These are phyloP conservation scores for Ustilaginoidea virens DNA, from an alignment of 2,329 filamentous ascomycete species.

Conservation along the genomic window DNA sequence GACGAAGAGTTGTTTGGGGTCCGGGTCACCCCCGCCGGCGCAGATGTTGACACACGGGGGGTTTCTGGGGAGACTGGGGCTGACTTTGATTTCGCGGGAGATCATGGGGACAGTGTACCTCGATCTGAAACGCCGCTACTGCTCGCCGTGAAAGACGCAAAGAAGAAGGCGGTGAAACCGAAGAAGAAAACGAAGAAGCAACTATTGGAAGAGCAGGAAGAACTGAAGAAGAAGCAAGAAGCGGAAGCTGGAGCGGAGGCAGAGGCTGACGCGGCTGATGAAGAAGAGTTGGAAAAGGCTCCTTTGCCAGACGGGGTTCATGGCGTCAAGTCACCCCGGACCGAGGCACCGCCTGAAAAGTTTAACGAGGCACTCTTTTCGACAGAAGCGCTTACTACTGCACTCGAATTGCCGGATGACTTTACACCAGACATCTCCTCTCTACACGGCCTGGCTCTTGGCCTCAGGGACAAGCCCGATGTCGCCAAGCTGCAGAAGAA, in stretches of 20 bases:
- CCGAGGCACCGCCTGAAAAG: conserved; percentile 32
- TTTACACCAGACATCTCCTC: conserved; percentile 30
- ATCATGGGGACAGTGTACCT: conserved; percentile 23
- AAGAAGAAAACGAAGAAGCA: conserved; percentile 74
- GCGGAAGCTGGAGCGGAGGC: no score
- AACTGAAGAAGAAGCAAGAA: conserved; percentile 40
- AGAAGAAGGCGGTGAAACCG: conserved; percentile 38
- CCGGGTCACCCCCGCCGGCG: conserved; percentile 36
- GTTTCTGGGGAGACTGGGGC: conserved; percentile 34
- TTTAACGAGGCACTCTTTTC: conserved; percentile 33
- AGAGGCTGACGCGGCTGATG: no score
- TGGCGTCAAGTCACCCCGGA: conserved; percentile 7
- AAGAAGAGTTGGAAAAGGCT: conserved; percentile 25
- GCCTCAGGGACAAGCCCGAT: conserved; percentile 32
- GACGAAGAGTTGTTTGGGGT: conserved; percentile 67
- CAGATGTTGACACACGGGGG: conserved; percentile 29
- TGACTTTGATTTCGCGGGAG: conserved; percentile 29
- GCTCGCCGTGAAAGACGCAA: conserved; percentile 30
- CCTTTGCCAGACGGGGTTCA: conserved; percentile 17
- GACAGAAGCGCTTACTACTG: conserved; percentile 26
- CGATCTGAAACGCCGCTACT: conserved; percentile 31
- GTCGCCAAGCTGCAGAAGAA: conserved; percentile 31
- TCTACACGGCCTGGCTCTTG: conserved; percentile 27
- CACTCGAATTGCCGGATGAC: conserved; percentile 27
- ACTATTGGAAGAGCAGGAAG: conserved; percentile 51